A percentile compares a stretch with the other conserved stretches of the same genome.
Conservation (phyloP, 164 flowering plant species). For the Santalum album region DNA sequence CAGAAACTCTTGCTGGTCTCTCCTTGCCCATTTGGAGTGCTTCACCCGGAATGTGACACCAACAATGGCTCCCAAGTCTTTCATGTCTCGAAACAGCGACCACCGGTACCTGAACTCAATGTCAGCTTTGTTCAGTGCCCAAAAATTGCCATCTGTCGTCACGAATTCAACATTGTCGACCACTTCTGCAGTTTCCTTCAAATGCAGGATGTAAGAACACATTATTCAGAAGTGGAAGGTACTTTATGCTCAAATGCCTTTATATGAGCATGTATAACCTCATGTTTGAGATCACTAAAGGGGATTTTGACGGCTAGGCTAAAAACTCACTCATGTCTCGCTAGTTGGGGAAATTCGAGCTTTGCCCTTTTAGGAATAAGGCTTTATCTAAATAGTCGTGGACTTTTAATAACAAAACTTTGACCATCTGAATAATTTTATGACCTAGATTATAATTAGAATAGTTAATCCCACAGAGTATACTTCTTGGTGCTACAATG, state of each 20-base stretch:
- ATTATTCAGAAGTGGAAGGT: background rate
- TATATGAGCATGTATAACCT: too few species aligned
- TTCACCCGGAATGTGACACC: constrained; percentile 37
- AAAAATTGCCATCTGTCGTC: constrained; percentile 22
- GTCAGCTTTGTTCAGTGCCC: constrained; percentile 18
- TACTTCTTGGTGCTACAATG: too few species aligned
- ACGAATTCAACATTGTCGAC: constrained; percentile 35
- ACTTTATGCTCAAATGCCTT: background rate
- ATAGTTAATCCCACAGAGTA: too few species aligned
- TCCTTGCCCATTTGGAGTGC: constrained; percentile 21
- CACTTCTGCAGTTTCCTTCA: constrained; percentile 29
- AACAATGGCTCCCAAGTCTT: constrained; percentile 35
- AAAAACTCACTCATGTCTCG: too few species aligned
- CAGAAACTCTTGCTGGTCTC: constrained; percentile 20
- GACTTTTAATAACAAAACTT: too few species aligned
- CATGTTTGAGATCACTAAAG: too few species aligned
- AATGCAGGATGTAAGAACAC: background rate
- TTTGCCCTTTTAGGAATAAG: too few species aligned
- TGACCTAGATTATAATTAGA: too few species aligned
- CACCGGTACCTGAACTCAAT: constrained; percentile 36
- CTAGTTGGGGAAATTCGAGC: too few species aligned
- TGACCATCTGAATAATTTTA: too few species aligned
- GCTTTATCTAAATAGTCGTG: too few species aligned
- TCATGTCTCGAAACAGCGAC: constrained; percentile 37
- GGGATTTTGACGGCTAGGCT: too few species aligned